Base-by-base conservation (phyloP, 495 filamentous ascomycete genomes). In the Corynascus novoguineensis region DNA sequence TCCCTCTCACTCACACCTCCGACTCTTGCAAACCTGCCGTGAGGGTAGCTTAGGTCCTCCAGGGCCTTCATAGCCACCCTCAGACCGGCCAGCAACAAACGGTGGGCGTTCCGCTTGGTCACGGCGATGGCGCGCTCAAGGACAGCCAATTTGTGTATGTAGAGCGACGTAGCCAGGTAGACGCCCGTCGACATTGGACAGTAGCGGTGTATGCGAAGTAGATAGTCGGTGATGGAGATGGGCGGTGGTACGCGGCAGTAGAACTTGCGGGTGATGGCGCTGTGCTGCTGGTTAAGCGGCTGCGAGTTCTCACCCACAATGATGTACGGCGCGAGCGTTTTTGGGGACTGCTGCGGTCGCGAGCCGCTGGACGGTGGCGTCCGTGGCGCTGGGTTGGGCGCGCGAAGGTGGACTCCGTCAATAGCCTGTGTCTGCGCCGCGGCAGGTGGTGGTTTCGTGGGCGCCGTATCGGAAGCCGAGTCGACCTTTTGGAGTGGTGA, bases 161-260 rank as follows among this genome's bases (percentile, higher is more conserved):
- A 97, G n/a, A 86, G 73, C 44, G 89, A 89, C 2, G 93, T 85
- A 2, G 93, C 90, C n/a, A 98, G 83, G 63, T 93, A 96, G 31
- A 97, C 95, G 15, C 84, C 92, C 3, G 93, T 92, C n/a, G 90
- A 95, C 83, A 97, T 87, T 21, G 95, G 92, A 61, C 93, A 98
- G 68, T 85, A 97, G 35, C 77, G 79, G 68, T 97, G 92, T 47
- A 97, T 82, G 42, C 93, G 88, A 59, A 83, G 71, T 19, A 97
- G 78, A 68, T 98, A 98, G 46, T 95, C 87, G 61, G 86, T 83
- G 44, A 97, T 74, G 10, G 86, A 75, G 51, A 97, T 89, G 2
- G 83, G 81, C 10, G 93, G 93, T 1, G 87, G 83, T 34, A 83
- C 80, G 65, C 93, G 95, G 22, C 88, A 92, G 70, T 92, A 92